These are phyloP conservation scores for Domatiomyces catenatus DNA, from an alignment of 2,329 filamentous ascomycete genomes.

Conservation along the genomic window DNA sequence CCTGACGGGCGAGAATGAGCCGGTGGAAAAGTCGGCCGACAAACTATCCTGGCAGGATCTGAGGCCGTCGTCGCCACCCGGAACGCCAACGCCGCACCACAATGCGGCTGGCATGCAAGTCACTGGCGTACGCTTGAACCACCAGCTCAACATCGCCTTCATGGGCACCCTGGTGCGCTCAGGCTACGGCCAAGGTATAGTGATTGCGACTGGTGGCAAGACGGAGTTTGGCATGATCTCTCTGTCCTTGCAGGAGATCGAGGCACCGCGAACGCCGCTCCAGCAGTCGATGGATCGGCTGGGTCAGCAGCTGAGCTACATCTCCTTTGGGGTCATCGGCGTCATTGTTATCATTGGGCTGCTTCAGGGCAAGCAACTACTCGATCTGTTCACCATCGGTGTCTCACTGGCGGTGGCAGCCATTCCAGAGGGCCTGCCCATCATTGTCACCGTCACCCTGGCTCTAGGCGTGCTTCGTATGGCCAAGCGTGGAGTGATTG, in stretches of 20 bases:
- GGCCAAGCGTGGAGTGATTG: conserved; percentile 89
- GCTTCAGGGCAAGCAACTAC: conserved; percentile 69
- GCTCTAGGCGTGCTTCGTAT: conserved; percentile 90
- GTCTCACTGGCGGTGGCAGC: conserved; percentile 93
- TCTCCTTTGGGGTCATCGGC: conserved; percentile 87
- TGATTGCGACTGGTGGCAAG: conserved; percentile 86
- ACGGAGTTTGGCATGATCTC: conserved; percentile 97
- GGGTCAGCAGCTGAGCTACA: conserved; percentile 88
- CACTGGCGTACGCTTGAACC: conserved; percentile 53
- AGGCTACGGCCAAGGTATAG: conserved; percentile 85
- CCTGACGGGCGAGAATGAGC: conserved; percentile 89
- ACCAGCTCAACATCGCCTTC: conserved; percentile 83
- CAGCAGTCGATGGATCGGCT: conserved; percentile 97
- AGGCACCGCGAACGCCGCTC: conserved; percentile 83
- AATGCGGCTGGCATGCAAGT: conserved; percentile 44
- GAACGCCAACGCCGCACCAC: conserved; percentile 44
- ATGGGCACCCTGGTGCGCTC: conserved; percentile 96
- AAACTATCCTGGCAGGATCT: conserved; percentile 29
- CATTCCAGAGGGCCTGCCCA: conserved; percentile 90
- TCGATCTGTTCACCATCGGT: conserved; percentile 95
- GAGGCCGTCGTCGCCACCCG: conserved; percentile 27
- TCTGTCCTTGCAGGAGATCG: conserved; percentile 82
- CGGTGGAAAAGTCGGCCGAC: conserved; percentile 62
- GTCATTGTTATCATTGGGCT: conserved; percentile 85
- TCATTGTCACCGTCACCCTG: conserved; percentile 94